phyloP scores from a whole-genome alignment of 2,329 filamentous ascomycete genomes.

The Teratosphaeriaceae sp. region DNA sequence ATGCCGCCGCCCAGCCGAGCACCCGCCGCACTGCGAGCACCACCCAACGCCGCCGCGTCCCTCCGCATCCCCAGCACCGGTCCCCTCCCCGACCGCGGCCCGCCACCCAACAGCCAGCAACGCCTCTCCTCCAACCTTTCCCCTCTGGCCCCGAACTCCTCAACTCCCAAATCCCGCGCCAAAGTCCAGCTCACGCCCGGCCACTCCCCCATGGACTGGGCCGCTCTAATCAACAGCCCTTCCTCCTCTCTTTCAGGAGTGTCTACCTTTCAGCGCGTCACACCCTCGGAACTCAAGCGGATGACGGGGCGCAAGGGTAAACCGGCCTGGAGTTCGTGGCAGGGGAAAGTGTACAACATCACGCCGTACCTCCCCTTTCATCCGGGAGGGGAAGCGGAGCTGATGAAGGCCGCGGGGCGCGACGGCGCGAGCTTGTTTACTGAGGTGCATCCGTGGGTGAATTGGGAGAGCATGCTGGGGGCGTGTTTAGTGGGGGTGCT shows the following conservation, averaged over 20 bases:
- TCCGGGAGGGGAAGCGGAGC: constrained; percentile 73
- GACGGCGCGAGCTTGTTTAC: constrained; percentile 59
- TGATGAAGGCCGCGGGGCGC: constrained; percentile 71
- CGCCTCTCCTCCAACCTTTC: constrained; percentile 29
- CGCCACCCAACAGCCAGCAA: constrained; percentile 32
- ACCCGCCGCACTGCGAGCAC: constrained; percentile 8
- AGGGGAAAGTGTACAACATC: constrained; percentile 91
- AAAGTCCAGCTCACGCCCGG: constrained; percentile 82
- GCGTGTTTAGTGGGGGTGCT: constrained; percentile 57
- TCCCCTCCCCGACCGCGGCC: constrained; percentile 42
- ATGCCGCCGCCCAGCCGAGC: constrained; percentile 24
- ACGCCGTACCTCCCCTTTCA: constrained; percentile 85
- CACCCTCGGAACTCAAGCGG: constrained; percentile 68
- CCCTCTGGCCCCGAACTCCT: constrained; percentile 25
- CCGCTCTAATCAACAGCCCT: constrained; percentile 61
- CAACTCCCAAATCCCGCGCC: constrained; percentile 40
- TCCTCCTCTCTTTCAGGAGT: constrained; percentile 40
- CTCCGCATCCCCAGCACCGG: constrained; percentile 40
- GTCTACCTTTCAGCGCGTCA: constrained; percentile 60
- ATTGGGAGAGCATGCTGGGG: constrained; percentile 60
- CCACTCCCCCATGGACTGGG: constrained; percentile 95
- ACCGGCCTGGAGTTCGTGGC: constrained; percentile 85
- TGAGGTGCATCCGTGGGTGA: constrained; percentile 62
- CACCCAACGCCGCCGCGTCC: constrained; percentile 28
- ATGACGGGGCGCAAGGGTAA: constrained; percentile 74